phyloP scores from a whole-genome alignment of 2,329 filamentous ascomycete species.

The Colletotrichum liriopes region DNA sequence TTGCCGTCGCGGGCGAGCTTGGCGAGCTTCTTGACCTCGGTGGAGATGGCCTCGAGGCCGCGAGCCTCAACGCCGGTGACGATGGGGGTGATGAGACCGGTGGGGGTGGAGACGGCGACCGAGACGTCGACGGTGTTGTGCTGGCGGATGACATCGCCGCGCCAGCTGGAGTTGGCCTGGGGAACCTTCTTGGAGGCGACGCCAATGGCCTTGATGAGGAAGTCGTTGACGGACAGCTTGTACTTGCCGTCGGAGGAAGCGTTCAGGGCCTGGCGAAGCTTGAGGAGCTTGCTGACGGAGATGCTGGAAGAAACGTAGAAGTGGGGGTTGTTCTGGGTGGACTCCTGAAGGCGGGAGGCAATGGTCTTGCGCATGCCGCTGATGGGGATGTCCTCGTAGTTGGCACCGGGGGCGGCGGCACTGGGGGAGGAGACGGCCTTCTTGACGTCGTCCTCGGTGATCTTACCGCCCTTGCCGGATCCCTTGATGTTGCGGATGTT shows the following conservation, averaged over 20 bases:
- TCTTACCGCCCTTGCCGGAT: conserved; percentile 85
- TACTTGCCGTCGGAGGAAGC: conserved; percentile 90
- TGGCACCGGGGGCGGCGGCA: conserved; percentile 70
- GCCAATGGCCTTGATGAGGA: conserved; percentile 96
- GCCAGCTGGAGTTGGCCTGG: conserved; percentile 96
- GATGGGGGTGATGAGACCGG: conserved; percentile 96
- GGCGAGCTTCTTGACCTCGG: conserved; percentile 94
- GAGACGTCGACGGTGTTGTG: conserved; percentile 95
- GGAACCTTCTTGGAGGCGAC: conserved; percentile 94
- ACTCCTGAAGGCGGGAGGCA: conserved; percentile 87
- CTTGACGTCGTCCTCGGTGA: conserved; percentile 94
- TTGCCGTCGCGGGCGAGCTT: conserved; percentile 97
- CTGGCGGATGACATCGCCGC: conserved; percentile 90
- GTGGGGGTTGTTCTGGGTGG: conserved; percentile 94
- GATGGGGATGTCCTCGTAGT: conserved; percentile 88
- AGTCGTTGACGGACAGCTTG: conserved; percentile 99
- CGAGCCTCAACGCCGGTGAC: conserved; percentile 90
- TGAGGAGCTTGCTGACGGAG: conserved; percentile 95
- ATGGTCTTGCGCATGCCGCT: conserved; percentile 99
- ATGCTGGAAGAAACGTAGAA: conserved; percentile 95
- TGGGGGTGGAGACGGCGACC: conserved; percentile 93
- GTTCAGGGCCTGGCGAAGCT: conserved; percentile 96
- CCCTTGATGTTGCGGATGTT: conserved; percentile 86
- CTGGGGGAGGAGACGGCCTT: conserved; percentile 78
- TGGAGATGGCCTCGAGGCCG: conserved; percentile 90